These are phyloP conservation scores for Verticillium tricorpus DNA, from an alignment of 2,329 filamentous ascomycete genomes.

Conservation along the genomic window DNA sequence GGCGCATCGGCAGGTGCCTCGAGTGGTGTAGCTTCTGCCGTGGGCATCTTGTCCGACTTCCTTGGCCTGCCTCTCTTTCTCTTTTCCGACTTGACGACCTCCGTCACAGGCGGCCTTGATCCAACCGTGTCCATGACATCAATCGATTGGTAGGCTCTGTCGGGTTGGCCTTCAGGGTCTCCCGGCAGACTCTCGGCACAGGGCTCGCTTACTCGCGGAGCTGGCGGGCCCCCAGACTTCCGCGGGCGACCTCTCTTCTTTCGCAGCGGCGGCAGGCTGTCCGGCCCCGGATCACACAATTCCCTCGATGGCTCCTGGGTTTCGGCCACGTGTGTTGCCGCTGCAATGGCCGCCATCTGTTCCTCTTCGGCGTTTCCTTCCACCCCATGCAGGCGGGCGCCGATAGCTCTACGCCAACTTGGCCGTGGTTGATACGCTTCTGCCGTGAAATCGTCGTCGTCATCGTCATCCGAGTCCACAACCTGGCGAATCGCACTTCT, in stretches of 20 bases:
- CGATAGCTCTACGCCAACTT: conserved; percentile 1
- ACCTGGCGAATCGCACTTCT: neutral
- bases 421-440: conserved; percentile 1
- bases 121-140: conserved; percentile 7
- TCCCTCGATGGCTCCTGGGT: neutral
- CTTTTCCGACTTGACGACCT: conserved; percentile 2
- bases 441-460: neutral
- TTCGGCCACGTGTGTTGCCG: neutral
- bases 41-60: conserved; percentile 23
- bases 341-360: neutral
- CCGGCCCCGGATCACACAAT: conserved; percentile 6
- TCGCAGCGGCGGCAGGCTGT: conserved; percentile 2
- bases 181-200: neutral
- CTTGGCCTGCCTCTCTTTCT: conserved; percentile 36
- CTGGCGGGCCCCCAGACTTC: conserved; percentile 2
- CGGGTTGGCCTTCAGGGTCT: neutral
- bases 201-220: neutral
- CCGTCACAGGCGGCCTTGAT: conserved; percentile 2
- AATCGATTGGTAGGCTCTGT: neutral
- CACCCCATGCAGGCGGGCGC: neutral
- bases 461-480: neutral
- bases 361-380: neutral
- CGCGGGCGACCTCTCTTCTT: conserved; percentile 14
- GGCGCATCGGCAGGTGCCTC: neutral
- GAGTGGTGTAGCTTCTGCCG: conserved; percentile 5